These are phyloP conservation scores for Wickerhamomyces kurtzmanii DNA, from an alignment of 805 yeast genomes.

Conservation along the genomic window DNA sequence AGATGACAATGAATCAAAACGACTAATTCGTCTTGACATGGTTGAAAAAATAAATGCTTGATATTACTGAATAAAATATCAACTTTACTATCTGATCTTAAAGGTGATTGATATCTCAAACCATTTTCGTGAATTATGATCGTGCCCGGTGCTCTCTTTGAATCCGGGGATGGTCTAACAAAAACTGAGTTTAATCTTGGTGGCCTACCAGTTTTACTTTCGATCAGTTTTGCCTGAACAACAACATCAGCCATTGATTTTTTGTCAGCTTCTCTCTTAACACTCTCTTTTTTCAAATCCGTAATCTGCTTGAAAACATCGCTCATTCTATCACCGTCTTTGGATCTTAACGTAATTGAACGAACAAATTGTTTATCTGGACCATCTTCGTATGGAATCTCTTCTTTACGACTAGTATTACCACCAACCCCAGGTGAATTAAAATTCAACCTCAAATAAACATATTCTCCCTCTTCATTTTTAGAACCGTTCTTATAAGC, in stretches of 20 bases:
- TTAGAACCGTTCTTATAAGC: constrained; percentile 91
- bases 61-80: constrained; percentile 86
- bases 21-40: constrained; percentile 88
- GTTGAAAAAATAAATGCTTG: constrained; percentile 90
- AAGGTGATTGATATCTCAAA: constrained; percentile 82
- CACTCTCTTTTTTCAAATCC: constrained; percentile 86
- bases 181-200: constrained; percentile 81
- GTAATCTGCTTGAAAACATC: constrained; percentile 85
- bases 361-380: constrained; percentile 82
- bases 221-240: constrained; percentile 80
- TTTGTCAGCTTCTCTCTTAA: constrained; percentile 82
- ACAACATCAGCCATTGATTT: constrained; percentile 92
- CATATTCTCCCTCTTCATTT: constrained; percentile 92
- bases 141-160: constrained; percentile 90
- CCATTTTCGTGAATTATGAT: constrained; percentile 94
- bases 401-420: constrained; percentile 56
- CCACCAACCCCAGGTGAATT: constrained; percentile 88
- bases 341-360: constrained; percentile 78
- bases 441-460: constrained; percentile 83
- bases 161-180: constrained; percentile 93
- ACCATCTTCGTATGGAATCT: constrained; percentile 84
- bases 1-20: constrained; percentile 89
- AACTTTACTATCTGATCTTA: constrained; percentile 75
- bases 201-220: constrained; percentile 75
- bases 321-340: constrained; percentile 83